Base-by-base conservation (phyloP, 2,329 filamentous ascomycete genomes). In the Pseudogymnoascus sp. region DNA sequence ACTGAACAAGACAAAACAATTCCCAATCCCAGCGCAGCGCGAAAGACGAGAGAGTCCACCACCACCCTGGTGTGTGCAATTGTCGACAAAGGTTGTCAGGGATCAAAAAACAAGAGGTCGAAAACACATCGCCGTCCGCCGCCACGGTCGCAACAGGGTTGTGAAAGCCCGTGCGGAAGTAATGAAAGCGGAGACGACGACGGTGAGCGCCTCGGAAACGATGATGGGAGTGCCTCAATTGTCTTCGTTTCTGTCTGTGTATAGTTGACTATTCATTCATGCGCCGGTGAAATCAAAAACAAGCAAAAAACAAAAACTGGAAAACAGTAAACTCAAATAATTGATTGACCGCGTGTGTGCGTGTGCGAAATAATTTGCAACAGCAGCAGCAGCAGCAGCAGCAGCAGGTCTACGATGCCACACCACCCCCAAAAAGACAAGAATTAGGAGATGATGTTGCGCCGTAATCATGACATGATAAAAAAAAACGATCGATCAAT, bases 231-330 rank as follows among this genome's bases (percentile, higher is more conserved):
- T 43, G 43, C 43, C 23, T 28, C 43, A 52, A 52, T 52, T 52
- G 23, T 16, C 43, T 52, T 52, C 31, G 23, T 52, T 52, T 52
- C 43, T 52, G 43, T 52, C 43, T 52, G 43, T 52, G 43, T 31
- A 52, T 52, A 52, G 43, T 28, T 28, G 43, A 52, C 43, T 52
- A 52, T 43, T 52, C 43, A 52, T 52, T 52, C 31, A 12, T 14
- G 23, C 43, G 52, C 37, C 16, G 8, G 35, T 43, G 38, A 31
- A 64, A 61, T 18, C 25, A 35, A 40, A 40, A 40, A 40, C 49
- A 62, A 61, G 55, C 25, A 66, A 63, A 45, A 59, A 45, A 23
- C 9, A 18, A 41, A 41, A 41, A 8, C n/a, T 16, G 6, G 12
- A 52, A 52, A 52, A 28, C 14, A 52, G 23, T 7, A 52, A 33